These are phyloP conservation scores for Tulasnella sp. DNA, from an alignment of 768 basidiomycete genomes.

Conservation along the genomic window DNA sequence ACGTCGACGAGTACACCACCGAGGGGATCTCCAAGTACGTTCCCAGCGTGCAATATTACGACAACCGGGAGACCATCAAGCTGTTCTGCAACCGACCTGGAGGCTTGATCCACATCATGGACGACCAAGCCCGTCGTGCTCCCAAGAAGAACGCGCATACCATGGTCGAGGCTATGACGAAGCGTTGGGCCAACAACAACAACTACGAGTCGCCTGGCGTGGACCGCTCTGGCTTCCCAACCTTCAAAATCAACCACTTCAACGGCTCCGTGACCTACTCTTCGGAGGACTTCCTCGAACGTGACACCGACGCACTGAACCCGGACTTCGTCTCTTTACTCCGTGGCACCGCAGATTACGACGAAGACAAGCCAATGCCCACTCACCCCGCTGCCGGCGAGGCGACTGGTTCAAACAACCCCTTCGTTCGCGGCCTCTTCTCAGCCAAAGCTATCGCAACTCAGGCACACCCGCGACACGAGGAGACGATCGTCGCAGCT, in stretches of 20 bases:
- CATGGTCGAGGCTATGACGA: conserved; percentile 93
- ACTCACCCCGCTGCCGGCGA: conserved; percentile 45
- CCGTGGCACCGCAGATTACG: conserved; percentile 52
- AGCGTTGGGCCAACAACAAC: conserved; percentile 92
- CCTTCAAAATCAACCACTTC: conserved; percentile 91
- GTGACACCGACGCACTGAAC: conserved; percentile 86
- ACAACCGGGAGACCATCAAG: conserved; percentile 88
- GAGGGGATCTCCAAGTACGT: conserved; percentile 77
- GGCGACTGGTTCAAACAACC: conserved; percentile 79
- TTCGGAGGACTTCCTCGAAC: conserved; percentile 84
- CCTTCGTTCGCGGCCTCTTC: conserved; percentile 91
- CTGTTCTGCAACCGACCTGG: conserved; percentile 85
- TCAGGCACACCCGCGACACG: conserved; percentile 86
- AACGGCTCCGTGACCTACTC: conserved; percentile 92
- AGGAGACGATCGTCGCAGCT: conserved; percentile 93
- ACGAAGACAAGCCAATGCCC: conserved; percentile 25
- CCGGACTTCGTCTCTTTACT: conserved; percentile 92
- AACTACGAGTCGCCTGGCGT: conserved; percentile 82
- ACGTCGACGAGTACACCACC: conserved; percentile 78
- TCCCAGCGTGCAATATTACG: conserved; percentile 77
- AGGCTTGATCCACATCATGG: conserved; percentile 95
- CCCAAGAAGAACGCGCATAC: conserved; percentile 91
- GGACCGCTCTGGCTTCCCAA: conserved; percentile 77
- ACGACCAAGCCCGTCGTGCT: conserved; percentile 85
- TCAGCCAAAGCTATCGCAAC: conserved; percentile 87